Evolutionary conservation across 2,329 filamentous ascomycete species (phyloP), one percentile per base, ranked within the genome.

Genomic region (Allantophomopsis lycopodina): DNA sequence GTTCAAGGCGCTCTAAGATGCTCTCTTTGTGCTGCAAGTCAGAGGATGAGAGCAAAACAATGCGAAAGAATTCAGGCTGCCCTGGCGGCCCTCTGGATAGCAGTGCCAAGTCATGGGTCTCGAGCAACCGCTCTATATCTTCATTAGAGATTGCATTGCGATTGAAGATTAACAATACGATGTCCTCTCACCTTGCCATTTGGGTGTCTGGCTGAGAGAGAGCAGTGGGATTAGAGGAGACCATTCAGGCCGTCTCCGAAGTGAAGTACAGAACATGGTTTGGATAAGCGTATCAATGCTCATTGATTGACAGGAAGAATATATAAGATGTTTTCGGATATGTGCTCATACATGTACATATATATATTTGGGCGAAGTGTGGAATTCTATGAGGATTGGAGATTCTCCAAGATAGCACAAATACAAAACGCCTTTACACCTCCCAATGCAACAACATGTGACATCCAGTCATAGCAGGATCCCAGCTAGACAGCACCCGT

Each of bases 201-300:
- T 49, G 36, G 47, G 47, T 32, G 37, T 17, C 32, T 50, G 38
- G 13, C 40, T 40, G 12, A 45, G 36, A 1, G 56, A 44, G 8
- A 58, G 46, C 17, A 32, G 46, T n/a, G 43, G 38, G 32, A 53
- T 50, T 15, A 55, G 37, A 11, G 42, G 42, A 16, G 45, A 41
- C 53, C 53, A 57, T 41, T 56, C 49, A 11, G 35, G 37, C 16
- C 55, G 48, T 38, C 47, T 53, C 32, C 55, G 50, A 20, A 58
- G 40, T 8, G 48, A 50, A 13, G 50, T 48, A 41, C 53, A 58
- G 38, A 58, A 58, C 53, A 56, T 54, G 18, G 18, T n/a, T 23
- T 31, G 16, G 11, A 34, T n/a, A 5, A 3, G 7, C 14, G 32
- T 34, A 3, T 14, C 12, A 17, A 34, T 34, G 13, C 7, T 17